Base-by-base conservation (phyloP, 768 basidiomycete genomes). In the Tricholoma bakamatsutake region DNA sequence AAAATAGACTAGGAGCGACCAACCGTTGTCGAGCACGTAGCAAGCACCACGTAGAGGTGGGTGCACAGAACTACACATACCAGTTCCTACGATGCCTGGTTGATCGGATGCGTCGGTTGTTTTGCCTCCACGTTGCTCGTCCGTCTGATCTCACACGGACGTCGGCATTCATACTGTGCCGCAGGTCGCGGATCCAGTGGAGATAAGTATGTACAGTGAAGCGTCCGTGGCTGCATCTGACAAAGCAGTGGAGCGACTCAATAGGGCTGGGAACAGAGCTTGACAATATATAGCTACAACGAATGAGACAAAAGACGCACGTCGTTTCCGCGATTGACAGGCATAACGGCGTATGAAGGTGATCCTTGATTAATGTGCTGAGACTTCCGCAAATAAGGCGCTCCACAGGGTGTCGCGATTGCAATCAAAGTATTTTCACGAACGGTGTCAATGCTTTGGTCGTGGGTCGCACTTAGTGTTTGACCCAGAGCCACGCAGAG, bases 51-150 rank as follows among this genome's bases (percentile, higher is more conserved):
- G 21, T 24, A 24, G 21, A 24, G 21, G 3, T 24, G 21, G 21
- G 21, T 24, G 21, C 21, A 24, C 21, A 24, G 21, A 1, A 24
- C 21, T 24, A 24, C 21, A 24, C 21, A 24, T 24, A 24, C 21
- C 75, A 46, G 76, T 75, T n/a, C 73, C 75, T n/a, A 61, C 43
- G 52, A 75, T 69, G 30, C 68, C 71, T 31, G 57, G 53, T 5
- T 69, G 64, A 30, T 69, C 64, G 34, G 61, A 62, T 5, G 67
- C 66, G 31, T 71, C 71, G 18, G 71, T 76, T 8, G 67, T 56
- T 28, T 62, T 53, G 0, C 73, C 78, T 37, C 73, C 67, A 5
- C 69, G 61, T n/a, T 37, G 12, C 2, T 15, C 15, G 37, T 12
- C 11, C 15, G 13, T 37, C 15, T 13, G 37, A 37, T 37, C 11